These are phyloP conservation scores for Coprinopsis marcescibilis DNA, from an alignment of 768 basidiomycete species.

Conservation along the genomic window DNA sequence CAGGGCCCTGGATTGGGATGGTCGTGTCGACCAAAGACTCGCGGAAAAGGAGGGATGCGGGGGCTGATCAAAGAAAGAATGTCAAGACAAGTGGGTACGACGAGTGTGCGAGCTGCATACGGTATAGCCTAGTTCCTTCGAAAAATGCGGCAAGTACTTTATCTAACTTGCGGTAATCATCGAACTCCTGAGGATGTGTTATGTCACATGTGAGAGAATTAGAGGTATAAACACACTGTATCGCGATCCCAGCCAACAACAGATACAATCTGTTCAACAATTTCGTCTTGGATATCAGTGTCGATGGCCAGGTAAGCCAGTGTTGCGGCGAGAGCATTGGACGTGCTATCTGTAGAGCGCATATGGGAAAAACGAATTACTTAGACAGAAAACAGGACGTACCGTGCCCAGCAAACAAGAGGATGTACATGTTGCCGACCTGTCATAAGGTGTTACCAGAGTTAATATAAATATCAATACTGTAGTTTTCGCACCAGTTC, in stretches of 20 bases:
- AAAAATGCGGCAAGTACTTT: slow-evolving; percentile 40
- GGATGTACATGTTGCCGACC: slow-evolving; percentile 48
- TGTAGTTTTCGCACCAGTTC: slow-evolving; percentile 28
- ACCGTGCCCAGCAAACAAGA: slow-evolving; percentile 59
- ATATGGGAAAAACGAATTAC: neutral
- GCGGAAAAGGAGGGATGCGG: slow-evolving; percentile 35
- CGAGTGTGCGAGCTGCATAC: slow-evolving; percentile 28
- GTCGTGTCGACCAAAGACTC: slow-evolving; percentile 39
- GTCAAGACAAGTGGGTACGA: neutral
- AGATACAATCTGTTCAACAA: slow-evolving; percentile 37
- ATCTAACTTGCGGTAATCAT: slow-evolving; percentile 35
- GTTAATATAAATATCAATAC: neutral
- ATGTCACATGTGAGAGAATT: neutral
- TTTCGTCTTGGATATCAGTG: slow-evolving; percentile 42
- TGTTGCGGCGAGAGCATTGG: slow-evolving; percentile 41
- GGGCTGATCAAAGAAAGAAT: slow-evolving; percentile 26
- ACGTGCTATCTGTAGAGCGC: slow-evolving; percentile 44
- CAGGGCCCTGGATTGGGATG: slow-evolving; percentile 33
- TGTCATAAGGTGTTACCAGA: slow-evolving; percentile 17
- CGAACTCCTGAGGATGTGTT: slow-evolving; percentile 24
- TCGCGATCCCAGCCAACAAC: slow-evolving; percentile 29
- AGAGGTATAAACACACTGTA: slow-evolving; percentile 20
- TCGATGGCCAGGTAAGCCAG: slow-evolving; percentile 42
- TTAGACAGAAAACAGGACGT: slow-evolving; percentile 8
- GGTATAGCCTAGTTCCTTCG: slow-evolving; percentile 41